Conservation (phyloP, 805 yeast genomes). For the Ogataea corticis region DNA sequence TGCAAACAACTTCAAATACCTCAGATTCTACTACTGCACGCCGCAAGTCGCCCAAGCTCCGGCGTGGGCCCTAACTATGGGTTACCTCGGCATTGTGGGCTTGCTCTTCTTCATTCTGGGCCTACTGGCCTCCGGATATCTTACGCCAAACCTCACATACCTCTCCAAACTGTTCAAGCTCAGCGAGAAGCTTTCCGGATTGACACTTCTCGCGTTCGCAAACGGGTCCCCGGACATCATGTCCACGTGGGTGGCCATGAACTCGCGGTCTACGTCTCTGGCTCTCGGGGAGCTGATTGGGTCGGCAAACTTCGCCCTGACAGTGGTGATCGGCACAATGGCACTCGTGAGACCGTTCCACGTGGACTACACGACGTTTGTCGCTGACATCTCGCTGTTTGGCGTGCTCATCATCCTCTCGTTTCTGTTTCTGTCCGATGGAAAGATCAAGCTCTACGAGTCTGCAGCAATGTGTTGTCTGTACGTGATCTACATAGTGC, state of each 20-base stretch:
- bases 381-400: slow-evolving; percentile 64
- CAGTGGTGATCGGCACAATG: slow-evolving; percentile 53
- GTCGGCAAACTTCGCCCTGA: slow-evolving; percentile 51
- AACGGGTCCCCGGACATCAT: slow-evolving; percentile 91
- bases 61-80: slow-evolving; percentile 6
- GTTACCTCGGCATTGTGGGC: slow-evolving; percentile 22
- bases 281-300: slow-evolving; percentile 58
- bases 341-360: slow-evolving; percentile 46
- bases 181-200: slow-evolving; percentile 78
- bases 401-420: slow-evolving; percentile 49
- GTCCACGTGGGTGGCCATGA: slow-evolving; percentile 81
- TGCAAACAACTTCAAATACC: slow-evolving; percentile 18
- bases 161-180: slow-evolving; percentile 62
- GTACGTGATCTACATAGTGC: slow-evolving; percentile 59
- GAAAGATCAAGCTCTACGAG: slow-evolving; percentile 52
- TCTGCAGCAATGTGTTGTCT: slow-evolving; percentile 56
- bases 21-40: slow-evolving; percentile 29
- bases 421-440: slow-evolving; percentile 54
- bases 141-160: slow-evolving; percentile 75
- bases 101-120: slow-evolving; percentile 66
- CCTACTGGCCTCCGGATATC: slow-evolving; percentile 74
- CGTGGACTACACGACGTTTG: slow-evolving; percentile 52
- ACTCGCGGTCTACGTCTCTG: slow-evolving; percentile 56
- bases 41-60: slow-evolving; percentile 11
- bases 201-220: slow-evolving; percentile 86